Conservation (phyloP, 148 eudicot genomes). For the Limonium bicolor region DNA sequence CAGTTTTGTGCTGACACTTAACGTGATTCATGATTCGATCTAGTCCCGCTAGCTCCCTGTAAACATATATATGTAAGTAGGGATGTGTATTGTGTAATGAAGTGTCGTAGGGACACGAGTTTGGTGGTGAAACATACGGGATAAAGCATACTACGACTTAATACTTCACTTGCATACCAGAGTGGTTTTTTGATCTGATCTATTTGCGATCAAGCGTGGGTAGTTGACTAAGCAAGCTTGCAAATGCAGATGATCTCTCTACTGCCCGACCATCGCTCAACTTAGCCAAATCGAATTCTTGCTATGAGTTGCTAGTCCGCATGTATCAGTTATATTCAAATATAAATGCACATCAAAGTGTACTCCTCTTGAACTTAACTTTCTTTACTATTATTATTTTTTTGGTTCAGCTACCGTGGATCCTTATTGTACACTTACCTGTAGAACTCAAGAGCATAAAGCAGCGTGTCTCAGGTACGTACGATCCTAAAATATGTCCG, state of each 20-base stretch:
- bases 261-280: not conserved
- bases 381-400: not conserved
- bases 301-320: not conserved
- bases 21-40: too few species aligned
- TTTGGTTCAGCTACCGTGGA: conserved; percentile 46
- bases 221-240: not conserved
- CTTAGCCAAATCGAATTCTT: not conserved
- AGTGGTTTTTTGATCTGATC: too few species aligned
- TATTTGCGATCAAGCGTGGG: too few species aligned
- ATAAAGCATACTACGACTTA: too few species aligned
- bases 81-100: too few species aligned
- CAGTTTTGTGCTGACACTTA: too few species aligned
- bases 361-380: not conserved
- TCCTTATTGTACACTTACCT: conserved; percentile 57
- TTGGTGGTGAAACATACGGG: too few species aligned
- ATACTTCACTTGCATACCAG: too few species aligned
- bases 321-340: not conserved
- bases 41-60: too few species aligned
- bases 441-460: conserved; percentile 64
- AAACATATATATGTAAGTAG: too few species aligned
- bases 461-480: conserved; percentile 57
- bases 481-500: too few species aligned
- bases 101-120: too few species aligned
- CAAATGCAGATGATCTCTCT: not conserved
- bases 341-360: not conserved